Base-by-base conservation (phyloP, 257 asterid species). In the Lycium barbarum region DNA sequence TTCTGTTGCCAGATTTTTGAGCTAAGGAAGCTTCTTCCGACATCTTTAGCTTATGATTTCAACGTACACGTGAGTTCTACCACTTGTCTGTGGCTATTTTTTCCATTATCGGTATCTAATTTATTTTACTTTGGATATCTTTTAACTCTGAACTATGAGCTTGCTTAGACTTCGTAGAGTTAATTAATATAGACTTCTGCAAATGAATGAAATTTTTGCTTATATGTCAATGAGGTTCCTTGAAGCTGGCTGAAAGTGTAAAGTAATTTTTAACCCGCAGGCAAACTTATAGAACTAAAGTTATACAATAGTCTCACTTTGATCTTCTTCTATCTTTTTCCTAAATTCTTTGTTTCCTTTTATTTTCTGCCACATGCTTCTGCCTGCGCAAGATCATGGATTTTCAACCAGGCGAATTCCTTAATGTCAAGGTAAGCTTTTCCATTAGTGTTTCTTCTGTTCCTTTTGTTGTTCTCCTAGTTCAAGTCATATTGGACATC, bases 401-500 rank as follows among this genome's bases (percentile, higher is more conserved):
- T 90, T 97, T 97, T 90, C 97, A 97, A 88, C 98, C 98, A 0
- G 99, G 99, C 49, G 98, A 97, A 84, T 97, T 92, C 89, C 98
- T 97, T 85, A 94, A 95, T 81, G 97, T 97, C 80, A 97, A 97
- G 98, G 99, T 95, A 92, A 79, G 79, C 12, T 36, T 84, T 83
- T 58, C 80, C 78, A 35, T 36, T 67, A 61, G 84, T 15, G 40
- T 47, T 82, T 35, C 58, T 7, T 66, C 51, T 13, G 62, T 84
- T 57, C 36, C 22, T 47, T 45, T 83, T 72, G 33, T 62, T 82
- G 65, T 14, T 47, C 40, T 72, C 51, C 47, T 51, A 49, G 63
- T 76, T 51, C 82, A 22, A 26, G 47, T 51, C 81, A 22, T n/a
- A 74, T 47, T 74, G 43, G 13, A 38, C 40, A 49, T 73, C 38